Percentiles rank a stretch among this genome's conserved stretches.
Evolutionary conservation across 192 early-diverging fungal genomes (phyloP).

Genomic region (Coemansia sp.): DNA sequence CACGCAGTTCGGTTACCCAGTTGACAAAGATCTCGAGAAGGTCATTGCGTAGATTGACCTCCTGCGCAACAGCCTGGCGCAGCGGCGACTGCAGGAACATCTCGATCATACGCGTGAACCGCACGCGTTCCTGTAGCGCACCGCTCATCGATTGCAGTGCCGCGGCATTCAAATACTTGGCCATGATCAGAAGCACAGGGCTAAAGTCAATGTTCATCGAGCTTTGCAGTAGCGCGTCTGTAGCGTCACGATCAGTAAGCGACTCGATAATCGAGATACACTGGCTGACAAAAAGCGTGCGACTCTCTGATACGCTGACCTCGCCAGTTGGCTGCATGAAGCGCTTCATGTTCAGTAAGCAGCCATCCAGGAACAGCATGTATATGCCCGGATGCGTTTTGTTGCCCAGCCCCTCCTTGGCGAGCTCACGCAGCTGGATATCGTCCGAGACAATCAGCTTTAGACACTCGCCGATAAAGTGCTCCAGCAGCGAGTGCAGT

Average conservation of each 20-base stretch:
- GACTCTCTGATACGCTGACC: constrained; percentile 52
- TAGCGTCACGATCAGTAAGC: constrained; percentile 45
- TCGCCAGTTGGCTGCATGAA: constrained; percentile 54
- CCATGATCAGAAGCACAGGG: constrained; percentile 47
- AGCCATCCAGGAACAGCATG: constrained; percentile 53
- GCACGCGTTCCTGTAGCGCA: constrained; percentile 48
- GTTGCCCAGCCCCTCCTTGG: constrained; percentile 53
- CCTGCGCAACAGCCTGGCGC: constrained; percentile 49
- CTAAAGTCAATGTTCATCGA: constrained; percentile 52
- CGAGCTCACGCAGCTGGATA: constrained; percentile 54
- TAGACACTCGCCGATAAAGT: constrained; percentile 54
- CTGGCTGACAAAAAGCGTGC: constrained; percentile 56
- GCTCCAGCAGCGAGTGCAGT: constrained; percentile 52
- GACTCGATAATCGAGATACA: constrained; percentile 53
- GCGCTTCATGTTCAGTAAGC: constrained; percentile 49
- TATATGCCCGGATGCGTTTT: constrained; percentile 55
- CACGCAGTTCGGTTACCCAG: constrained; percentile 54
- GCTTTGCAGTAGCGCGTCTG: constrained; percentile 44
- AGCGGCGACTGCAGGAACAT: constrained; percentile 51
- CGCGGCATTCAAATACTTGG: constrained; percentile 51
- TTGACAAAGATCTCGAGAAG: constrained; percentile 54
- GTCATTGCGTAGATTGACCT: constrained; percentile 55
- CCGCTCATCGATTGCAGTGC: constrained; percentile 32
- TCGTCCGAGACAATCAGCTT: constrained; percentile 55
- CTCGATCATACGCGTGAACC: constrained; percentile 48